Conservation (phyloP, 164 flowering plant genomes). For the Tetrastigma voinierianum region DNA sequence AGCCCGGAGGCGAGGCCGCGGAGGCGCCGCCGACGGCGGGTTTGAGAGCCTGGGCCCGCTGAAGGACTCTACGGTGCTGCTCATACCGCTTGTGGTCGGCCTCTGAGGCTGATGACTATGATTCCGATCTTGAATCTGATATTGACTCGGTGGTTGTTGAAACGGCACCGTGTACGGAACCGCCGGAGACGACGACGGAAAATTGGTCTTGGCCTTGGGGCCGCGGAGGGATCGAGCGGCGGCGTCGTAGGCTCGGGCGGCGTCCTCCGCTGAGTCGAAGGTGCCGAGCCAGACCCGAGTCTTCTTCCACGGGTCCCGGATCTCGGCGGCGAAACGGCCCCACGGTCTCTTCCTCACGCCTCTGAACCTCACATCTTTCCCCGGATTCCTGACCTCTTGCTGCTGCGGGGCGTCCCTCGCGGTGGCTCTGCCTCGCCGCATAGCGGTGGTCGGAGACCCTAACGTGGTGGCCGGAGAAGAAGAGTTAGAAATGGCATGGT, state of each 20-base stretch:
- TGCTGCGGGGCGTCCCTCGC: background rate
- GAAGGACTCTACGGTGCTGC: slow-evolving; percentile 39
- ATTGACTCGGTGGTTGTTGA: too few relatives aligned
- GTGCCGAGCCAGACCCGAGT: too few relatives aligned
- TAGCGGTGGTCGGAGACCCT: background rate
- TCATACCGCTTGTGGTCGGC: slow-evolving; percentile 30
- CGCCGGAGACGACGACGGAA: background rate
- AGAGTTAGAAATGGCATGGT: background rate
- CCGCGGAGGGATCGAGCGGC: too few relatives aligned
- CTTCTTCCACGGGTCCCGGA: too few relatives aligned
- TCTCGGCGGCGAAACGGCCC: too few relatives aligned
- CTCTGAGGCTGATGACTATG: slow-evolving; percentile 5
- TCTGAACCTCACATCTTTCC: background rate
- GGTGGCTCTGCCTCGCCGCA: slow-evolving; percentile 4
- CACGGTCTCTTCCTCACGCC: too few relatives aligned
- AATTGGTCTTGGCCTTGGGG: too few relatives aligned
- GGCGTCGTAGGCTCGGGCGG: too few relatives aligned
- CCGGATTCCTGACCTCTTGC: too few relatives aligned
- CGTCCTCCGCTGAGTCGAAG: too few relatives aligned
- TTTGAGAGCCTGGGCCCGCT: slow-evolving; percentile 35
- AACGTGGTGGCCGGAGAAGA: background rate
- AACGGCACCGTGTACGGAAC: background rate
- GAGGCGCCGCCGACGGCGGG: slow-evolving; percentile 2
- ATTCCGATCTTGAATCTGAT: slow-evolving; percentile 2
- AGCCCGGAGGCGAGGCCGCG: slow-evolving; percentile 7